Evolutionary conservation across 768 basidiomycete species (phyloP).

Genomic region (Collybia sordida): DNA sequence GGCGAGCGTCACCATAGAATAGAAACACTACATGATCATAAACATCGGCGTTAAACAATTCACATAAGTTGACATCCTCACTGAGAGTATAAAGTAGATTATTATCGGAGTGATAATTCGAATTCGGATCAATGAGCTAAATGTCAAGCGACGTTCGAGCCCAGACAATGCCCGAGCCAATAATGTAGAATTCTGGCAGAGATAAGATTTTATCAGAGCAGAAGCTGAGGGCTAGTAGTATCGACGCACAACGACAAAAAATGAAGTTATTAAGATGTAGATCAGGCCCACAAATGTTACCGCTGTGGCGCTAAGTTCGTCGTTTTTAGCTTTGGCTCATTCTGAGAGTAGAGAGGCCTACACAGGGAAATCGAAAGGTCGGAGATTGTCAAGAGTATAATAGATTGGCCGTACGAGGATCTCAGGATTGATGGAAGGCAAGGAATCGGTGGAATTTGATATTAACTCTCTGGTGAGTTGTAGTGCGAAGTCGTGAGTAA

Average conservation of each 20-base stretch:
- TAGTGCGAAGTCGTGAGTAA: conserved; percentile 33
- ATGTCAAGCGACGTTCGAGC: conserved; percentile 28
- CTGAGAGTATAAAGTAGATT: conserved; percentile 38
- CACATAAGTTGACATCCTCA: conserved; percentile 13
- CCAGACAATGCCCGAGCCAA: conserved; percentile 38
- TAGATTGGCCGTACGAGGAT: conserved; percentile 47
- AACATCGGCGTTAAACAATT: neutral
- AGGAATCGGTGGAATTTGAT: conserved; percentile 22
- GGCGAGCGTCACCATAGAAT: conserved; percentile 57
- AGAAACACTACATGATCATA: conserved; percentile 48
- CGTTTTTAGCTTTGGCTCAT: neutral
- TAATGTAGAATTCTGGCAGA: conserved; percentile 28
- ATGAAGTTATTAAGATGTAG: conserved; percentile 47
- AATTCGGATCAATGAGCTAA: conserved; percentile 31
- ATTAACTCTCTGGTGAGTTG: conserved; percentile 27
- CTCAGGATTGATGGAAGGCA: conserved; percentile 48
- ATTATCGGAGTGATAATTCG: conserved; percentile 31
- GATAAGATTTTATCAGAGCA: neutral
- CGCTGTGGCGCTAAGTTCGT: conserved; percentile 44
- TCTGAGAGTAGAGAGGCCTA: conserved; percentile 24
- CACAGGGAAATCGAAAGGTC: conserved; percentile 61
- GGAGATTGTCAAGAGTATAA: conserved; percentile 47
- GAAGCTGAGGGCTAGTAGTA: neutral
- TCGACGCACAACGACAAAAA: conserved; percentile 39
- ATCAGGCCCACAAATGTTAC: conserved; percentile 55